These are phyloP conservation scores for Ligustrum vulgare DNA, from an alignment of 257 asterid genomes.

Conservation along the genomic window DNA sequence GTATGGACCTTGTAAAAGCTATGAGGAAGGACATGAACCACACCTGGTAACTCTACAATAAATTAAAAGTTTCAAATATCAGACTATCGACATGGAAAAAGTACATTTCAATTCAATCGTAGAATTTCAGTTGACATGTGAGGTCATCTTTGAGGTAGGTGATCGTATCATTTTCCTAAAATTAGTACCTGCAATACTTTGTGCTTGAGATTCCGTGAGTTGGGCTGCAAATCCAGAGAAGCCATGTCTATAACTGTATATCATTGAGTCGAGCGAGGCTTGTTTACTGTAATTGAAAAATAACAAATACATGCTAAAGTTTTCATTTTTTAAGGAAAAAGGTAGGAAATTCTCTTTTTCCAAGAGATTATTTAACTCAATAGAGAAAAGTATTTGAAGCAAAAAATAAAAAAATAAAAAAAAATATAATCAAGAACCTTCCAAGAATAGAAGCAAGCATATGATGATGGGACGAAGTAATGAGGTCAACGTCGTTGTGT, in stretches of 20 bases:
- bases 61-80: background rate
- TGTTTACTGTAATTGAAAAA: conserved; percentile 30
- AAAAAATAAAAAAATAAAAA: background rate
- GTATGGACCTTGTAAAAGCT: conserved; percentile 45
- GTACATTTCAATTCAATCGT: too few species aligned
- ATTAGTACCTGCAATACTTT: conserved; percentile 26
- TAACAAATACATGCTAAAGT: background rate
- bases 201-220: conserved; percentile 44
- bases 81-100: background rate
- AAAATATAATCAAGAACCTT: conserved; percentile 27
- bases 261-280: conserved; percentile 40
- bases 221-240: conserved; percentile 68
- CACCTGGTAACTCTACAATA: conserved; percentile 46
- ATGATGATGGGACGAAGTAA: conserved; percentile 42
- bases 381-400: too few species aligned
- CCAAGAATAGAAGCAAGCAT: conserved; percentile 46
- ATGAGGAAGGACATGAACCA: conserved; percentile 44
- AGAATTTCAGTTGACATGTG: background rate
- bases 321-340: too few species aligned
- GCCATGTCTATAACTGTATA: conserved; percentile 55
- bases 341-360: too few species aligned
- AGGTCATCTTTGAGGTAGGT: too few species aligned
- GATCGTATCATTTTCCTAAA: too few species aligned
- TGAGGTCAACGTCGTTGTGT: conserved; percentile 38
- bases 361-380: too few species aligned